These are phyloP conservation scores for Naganishia onofrii DNA, from an alignment of 768 basidiomycete species.

Conservation along the genomic window DNA sequence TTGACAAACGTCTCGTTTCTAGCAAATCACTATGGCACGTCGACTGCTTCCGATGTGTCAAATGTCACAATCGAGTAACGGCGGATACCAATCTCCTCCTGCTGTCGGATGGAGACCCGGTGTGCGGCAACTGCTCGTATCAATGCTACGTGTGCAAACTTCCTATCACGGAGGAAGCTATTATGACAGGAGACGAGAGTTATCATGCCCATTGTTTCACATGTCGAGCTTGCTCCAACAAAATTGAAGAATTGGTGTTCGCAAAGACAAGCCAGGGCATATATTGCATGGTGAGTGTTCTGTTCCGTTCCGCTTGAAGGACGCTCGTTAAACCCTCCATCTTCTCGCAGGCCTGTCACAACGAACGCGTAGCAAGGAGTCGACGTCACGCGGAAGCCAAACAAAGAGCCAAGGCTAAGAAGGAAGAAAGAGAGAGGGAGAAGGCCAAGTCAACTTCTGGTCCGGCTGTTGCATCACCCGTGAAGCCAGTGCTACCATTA, in stretches of 20 bases:
- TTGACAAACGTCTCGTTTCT: conserved; percentile 3
- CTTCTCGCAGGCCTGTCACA: conserved; percentile 76
- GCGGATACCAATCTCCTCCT: conserved; percentile 96
- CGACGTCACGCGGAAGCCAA: conserved; percentile 80
- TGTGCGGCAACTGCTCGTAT: conserved; percentile 55
- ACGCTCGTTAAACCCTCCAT: not conserved
- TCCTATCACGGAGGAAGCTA: conserved; percentile 96
- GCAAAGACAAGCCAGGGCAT: conserved; percentile 98
- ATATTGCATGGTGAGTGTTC: conserved; percentile 64
- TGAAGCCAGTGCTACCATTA: not conserved
- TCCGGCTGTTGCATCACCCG: not conserved
- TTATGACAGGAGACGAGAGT: conserved; percentile 97
- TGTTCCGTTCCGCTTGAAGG: not conserved
- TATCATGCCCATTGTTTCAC: conserved; percentile 99
- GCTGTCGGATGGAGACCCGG: conserved; percentile 95
- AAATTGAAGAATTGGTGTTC: conserved; percentile 96
- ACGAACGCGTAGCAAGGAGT: conserved; percentile 91
- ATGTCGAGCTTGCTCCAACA: conserved; percentile 87
- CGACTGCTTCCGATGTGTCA: conserved; percentile 83
- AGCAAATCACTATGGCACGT: conserved; percentile 85
- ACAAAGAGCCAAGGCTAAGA: conserved; percentile 62
- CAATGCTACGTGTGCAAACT: conserved; percentile 88
- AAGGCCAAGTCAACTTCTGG: conserved; percentile 33
- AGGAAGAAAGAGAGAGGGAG: conserved; percentile 41
- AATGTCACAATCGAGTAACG: conserved; percentile 83